Conservation (phyloP, 306 rosid genomes). For the cucumber (Cucumis sativus) region DNA sequence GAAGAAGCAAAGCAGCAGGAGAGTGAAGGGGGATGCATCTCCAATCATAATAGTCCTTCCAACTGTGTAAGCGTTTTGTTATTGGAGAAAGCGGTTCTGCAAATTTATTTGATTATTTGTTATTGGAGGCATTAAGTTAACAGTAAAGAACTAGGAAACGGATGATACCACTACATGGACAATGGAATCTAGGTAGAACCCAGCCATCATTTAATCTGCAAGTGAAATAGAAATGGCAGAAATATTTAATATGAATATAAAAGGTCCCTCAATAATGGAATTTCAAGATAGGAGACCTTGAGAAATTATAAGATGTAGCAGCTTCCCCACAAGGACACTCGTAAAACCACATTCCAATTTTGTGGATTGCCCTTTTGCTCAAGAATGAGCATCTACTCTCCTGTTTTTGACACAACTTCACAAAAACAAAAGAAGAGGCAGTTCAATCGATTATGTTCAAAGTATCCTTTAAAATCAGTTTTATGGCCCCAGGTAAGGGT, state of each 20-base stretch:
- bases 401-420: conserved; percentile 50
- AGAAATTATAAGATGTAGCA: conserved; percentile 28
- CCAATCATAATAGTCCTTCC: conserved; percentile 83
- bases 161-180: conserved; percentile 67
- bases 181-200: conserved; percentile 43
- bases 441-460: background rate
- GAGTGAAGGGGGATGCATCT: conserved; percentile 66
- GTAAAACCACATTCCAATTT: conserved; percentile 59
- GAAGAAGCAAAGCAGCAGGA: conserved; percentile 79
- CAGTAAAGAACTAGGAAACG: conserved; percentile 11
- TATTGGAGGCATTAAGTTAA: conserved; percentile 1
- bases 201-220: conserved; percentile 48
- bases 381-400: conserved; percentile 72
- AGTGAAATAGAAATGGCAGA: conserved; percentile 2
- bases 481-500: background rate
- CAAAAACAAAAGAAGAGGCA: conserved; percentile 10
- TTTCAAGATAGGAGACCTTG: conserved; percentile 31
- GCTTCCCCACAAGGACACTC: conserved; percentile 63
- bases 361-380: conserved; percentile 55
- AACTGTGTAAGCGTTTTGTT: conserved; percentile 35
- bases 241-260: background rate
- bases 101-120: conserved; percentile 14
- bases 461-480: background rate
- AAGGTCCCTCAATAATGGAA: background rate
- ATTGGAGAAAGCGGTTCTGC: conserved; percentile 45